phyloP scores from a whole-genome alignment of 306 rosid genomes.

The Herpetospermum pedunculosum region DNA sequence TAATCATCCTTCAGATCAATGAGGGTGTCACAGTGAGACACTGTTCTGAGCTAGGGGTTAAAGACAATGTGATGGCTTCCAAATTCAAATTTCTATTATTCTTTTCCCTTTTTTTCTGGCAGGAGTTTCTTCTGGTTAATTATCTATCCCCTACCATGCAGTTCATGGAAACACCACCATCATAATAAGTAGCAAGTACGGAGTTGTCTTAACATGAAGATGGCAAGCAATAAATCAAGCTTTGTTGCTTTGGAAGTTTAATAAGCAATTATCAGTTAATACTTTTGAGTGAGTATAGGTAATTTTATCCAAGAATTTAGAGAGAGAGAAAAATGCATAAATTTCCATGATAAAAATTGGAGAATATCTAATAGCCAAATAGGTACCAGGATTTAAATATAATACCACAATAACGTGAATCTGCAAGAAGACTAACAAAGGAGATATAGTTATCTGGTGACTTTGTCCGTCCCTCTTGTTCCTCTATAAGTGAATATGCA shows the following conservation, averaged over 20 bases:
- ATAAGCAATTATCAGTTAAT: neutral
- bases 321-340: neutral
- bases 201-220: neutral
- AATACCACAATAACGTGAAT: conserved; percentile 93
- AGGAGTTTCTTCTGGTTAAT: neutral
- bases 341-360: conserved; percentile 6
- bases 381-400: conserved; percentile 34
- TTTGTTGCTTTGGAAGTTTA: neutral
- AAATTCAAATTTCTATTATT: neutral
- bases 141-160: neutral
- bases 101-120: neutral
- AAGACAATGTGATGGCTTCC: neutral
- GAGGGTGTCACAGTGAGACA: neutral
- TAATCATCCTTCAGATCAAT: neutral
- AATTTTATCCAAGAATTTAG: neutral
- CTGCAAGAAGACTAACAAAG: conserved; percentile 91
- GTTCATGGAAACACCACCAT: neutral
- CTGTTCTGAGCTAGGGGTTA: neutral
- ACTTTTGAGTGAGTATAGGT: neutral
- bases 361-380: conserved; percentile 26
- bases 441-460: conserved; percentile 62
- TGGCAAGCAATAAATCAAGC: neutral
- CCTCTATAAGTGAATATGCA: conserved; percentile 83
- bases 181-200: neutral
- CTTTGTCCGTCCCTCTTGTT: conserved; percentile 77